Evolutionary conservation across 129 eudicot genomes (phyloP).

Genomic region (Erigeron canadensis): DNA sequence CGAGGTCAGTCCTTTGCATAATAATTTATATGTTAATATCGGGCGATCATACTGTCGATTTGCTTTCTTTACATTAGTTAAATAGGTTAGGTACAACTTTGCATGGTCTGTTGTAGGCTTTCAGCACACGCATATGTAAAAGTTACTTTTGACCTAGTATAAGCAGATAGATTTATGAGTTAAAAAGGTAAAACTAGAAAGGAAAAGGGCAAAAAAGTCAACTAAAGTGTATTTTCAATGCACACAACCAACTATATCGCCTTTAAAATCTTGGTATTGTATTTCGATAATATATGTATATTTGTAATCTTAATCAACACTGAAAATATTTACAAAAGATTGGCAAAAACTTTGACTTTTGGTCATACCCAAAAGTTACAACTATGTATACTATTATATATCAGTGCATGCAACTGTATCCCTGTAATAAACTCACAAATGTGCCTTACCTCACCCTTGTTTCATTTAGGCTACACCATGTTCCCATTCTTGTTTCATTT

Average conservation of each 20-base stretch:
- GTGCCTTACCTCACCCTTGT: too few species aligned
- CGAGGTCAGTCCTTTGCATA: constrained; percentile 45
- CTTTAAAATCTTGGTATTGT: too few species aligned
- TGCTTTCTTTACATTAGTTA: background rate
- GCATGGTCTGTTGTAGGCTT: background rate
- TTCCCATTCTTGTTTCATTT: too few species aligned
- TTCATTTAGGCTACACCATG: too few species aligned
- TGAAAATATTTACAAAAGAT: too few species aligned
- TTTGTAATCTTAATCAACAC: too few species aligned
- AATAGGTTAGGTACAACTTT: background rate
- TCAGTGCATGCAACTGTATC: too few species aligned
- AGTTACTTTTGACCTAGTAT: background rate
- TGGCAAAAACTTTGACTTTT: too few species aligned
- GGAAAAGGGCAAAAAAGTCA: background rate
- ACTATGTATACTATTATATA: too few species aligned
- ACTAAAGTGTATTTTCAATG: background rate
- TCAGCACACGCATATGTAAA: background rate
- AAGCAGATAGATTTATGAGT: background rate
- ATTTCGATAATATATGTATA: too few species aligned
- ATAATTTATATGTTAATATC: background rate
- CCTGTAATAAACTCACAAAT: too few species aligned
- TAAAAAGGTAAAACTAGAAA: background rate
- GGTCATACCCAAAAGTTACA: too few species aligned
- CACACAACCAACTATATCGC: background rate
- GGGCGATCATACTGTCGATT: background rate